Base-by-base conservation (phyloP, 2,329 filamentous ascomycete species). In the Colletotrichum sansevieriae region DNA sequence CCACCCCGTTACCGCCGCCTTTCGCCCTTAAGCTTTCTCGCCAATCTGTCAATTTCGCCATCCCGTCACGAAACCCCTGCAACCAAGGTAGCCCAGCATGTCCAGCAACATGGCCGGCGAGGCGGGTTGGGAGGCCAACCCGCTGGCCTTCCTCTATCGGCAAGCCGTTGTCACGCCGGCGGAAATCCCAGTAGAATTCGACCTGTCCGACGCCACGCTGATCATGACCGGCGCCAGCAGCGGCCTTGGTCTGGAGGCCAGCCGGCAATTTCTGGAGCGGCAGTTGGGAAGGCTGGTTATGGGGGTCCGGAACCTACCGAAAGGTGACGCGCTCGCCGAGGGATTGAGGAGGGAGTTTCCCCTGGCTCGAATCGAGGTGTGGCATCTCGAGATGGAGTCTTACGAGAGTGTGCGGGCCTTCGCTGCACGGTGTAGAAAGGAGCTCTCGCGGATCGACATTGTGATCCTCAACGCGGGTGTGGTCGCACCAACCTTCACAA, bases 201-300 rank as follows among this genome's bases (percentile, higher is more conserved):
- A 70, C 13, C 44, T 70, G 12, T 52, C 67, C 25, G 74, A 74
- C 37, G 71, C 78, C 51, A 79, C 76, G 0, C 74, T 79, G 57
- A 76, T 84, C 37, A 75, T 84, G 52, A 83, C 82, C 0, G 83
- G 82, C n/a, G 76, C 81, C 49, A 84, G 82, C 63, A 74, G 74
- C 4, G 83, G 83, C 2, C 73, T 85, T 0, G 82, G 82, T 1
- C 73, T 81, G 1, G 82, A 82, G 70, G 76, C 81, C 0, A 76
- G 77, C 12, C 74, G 75, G 1, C 79, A 84, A 46, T 74, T 83
- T 2, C 74, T 80, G 15, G 58, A 52, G 0, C 76, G 81, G 2
- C 77, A 78, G 1, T 69, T 79, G 4, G 73, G 74, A 1, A 79
- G 74, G 12, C 72, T 85, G 3, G 78, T 85, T 22, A 73, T 85